These are phyloP conservation scores for Yamadazyma diospyri DNA, from an alignment of 1,139 yeast species.

Conservation along the genomic window DNA sequence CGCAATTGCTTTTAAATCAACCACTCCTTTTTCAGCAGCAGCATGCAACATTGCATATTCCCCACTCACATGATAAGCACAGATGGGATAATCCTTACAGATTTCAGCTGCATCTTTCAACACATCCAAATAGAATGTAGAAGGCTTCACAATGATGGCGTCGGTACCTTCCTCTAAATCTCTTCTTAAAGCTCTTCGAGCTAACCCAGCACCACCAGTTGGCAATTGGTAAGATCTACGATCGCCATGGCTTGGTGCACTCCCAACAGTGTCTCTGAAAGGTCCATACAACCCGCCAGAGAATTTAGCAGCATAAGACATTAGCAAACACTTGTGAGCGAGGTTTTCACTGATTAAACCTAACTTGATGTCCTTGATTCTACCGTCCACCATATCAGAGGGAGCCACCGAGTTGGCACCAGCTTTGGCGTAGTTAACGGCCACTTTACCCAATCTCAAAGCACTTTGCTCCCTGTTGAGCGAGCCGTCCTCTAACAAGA, in stretches of 20 bases:
- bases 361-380: conserved; percentile 80
- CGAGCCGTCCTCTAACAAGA: conserved; percentile 79
- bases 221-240: conserved; percentile 93
- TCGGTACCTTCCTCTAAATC: conserved; percentile 94
- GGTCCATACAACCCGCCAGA: conserved; percentile 93
- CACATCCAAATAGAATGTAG: conserved; percentile 90
- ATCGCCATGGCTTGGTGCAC: conserved; percentile 87
- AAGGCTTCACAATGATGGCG: conserved; percentile 94
- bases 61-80: conserved; percentile 96
- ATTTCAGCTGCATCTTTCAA: conserved; percentile 83
- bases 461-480: conserved; percentile 75
- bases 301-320: conserved; percentile 95
- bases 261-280: conserved; percentile 95
- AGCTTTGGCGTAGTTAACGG: conserved; percentile 91
- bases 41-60: conserved; percentile 98
- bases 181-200: conserved; percentile 83
- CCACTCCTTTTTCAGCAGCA: conserved; percentile 94
- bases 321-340: conserved; percentile 83
- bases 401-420: conserved; percentile 98
- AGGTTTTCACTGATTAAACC: conserved; percentile 81
- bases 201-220: conserved; percentile 87
- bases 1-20: conserved; percentile 84
- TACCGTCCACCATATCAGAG: conserved; percentile 96
- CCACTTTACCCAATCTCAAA: conserved; percentile 86
- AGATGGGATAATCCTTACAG: conserved; percentile 81